Evolutionary conservation across 352 stramenopile species (phyloP).

Genomic region (Globisporangium apiculatum): DNA sequence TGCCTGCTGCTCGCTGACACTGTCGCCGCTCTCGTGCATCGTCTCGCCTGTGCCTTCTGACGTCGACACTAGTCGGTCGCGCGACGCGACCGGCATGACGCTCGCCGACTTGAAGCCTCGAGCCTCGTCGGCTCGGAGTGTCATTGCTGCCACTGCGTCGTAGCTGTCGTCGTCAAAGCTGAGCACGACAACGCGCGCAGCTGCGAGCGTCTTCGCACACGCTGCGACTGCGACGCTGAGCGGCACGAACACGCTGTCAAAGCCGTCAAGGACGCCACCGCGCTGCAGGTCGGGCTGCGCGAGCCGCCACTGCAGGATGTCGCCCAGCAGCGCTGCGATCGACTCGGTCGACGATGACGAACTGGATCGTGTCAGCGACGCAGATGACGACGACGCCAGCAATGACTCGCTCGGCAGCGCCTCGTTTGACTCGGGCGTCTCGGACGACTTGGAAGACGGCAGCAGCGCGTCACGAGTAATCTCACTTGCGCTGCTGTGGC

Average conservation of each 20-base stretch:
- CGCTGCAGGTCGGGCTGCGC: conserved; percentile 45
- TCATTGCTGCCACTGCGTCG: conserved; percentile 27
- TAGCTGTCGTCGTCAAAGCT: conserved; percentile 69
- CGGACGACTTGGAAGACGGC: conserved; percentile 6
- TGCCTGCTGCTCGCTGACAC: not conserved
- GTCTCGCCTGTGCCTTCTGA: conserved; percentile 2
- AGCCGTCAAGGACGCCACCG: conserved; percentile 71
- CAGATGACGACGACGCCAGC: too few species aligned
- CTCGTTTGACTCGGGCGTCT: conserved; percentile 17
- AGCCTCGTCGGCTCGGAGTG: conserved; percentile 6
- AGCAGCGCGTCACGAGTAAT: too few species aligned
- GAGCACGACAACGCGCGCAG: conserved; percentile 48
- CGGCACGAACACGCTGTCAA: conserved; percentile 48
- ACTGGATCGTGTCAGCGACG: too few species aligned
- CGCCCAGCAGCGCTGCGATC: conserved; percentile 17
- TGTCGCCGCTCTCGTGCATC: conserved; percentile 4
- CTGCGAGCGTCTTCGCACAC: conserved; percentile 28
- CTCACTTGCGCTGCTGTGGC: not conserved
- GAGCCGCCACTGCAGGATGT: conserved; percentile 62
- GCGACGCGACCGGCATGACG: conserved; percentile 6
- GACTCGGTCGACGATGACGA: too few species aligned
- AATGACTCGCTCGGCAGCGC: not conserved
- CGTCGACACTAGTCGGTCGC: conserved; percentile 1
- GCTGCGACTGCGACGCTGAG: conserved; percentile 29
- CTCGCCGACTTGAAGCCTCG: conserved; percentile 3